phyloP scores from a whole-genome alignment of 2,329 filamentous ascomycete genomes.

The Pleurostoma richardsiae region DNA sequence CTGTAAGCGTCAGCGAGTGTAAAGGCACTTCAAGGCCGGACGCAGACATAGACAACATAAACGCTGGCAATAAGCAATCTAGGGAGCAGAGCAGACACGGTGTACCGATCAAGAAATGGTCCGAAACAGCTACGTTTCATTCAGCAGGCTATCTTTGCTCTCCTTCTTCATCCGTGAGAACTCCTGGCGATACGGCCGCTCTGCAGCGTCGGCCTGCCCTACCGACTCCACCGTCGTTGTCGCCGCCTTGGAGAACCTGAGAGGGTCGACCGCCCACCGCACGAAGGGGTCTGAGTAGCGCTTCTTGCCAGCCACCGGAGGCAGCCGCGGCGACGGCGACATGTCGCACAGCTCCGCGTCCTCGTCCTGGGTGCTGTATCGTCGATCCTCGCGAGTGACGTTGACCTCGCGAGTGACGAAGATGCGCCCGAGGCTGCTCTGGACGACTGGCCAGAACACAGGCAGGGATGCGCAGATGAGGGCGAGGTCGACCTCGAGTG shows the following conservation, averaged over 20 bases:
- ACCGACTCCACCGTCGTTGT: neutral
- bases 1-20: too few relatives aligned
- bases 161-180: neutral
- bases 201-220: neutral
- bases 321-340: neutral
- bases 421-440: conserved; percentile 20
- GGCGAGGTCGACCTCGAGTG: conserved; percentile 22
- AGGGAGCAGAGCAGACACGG: too few relatives aligned
- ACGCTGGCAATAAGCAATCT: too few relatives aligned
- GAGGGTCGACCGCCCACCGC: neutral
- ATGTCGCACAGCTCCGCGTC: neutral
- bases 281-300: neutral
- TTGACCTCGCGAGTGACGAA: conserved; percentile 14
- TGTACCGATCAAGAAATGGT: too few relatives aligned
- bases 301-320: neutral
- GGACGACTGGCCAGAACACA: conserved; percentile 13
- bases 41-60: too few relatives aligned
- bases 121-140: too few relatives aligned
- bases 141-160: neutral
- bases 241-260: neutral
- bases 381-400: conserved; percentile 5
- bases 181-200: neutral
- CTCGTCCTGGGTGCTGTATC: conserved; percentile 1
- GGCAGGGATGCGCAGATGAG: conserved; percentile 5
- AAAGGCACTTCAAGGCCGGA: too few relatives aligned